Conservation (phyloP, 2,329 filamentous ascomycete species). For the Sphaceloma murrayae region DNA sequence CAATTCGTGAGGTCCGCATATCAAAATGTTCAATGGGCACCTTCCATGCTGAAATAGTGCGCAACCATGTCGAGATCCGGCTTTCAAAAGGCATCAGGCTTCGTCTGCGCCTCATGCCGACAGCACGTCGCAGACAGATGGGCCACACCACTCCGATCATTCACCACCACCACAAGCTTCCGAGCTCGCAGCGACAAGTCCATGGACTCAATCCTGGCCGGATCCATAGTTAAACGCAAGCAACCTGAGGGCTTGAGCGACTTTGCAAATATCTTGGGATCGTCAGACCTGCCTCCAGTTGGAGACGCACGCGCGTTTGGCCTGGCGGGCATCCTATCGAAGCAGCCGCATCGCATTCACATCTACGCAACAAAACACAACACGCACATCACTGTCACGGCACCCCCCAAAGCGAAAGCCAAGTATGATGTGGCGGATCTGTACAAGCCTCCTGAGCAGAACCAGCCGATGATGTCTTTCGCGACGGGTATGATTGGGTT, state of each 20-base stretch:
- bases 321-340: not conserved
- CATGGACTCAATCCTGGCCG: not conserved
- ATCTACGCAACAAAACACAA: conserved; percentile 87
- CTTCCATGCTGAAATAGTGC: not conserved
- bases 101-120: conserved; percentile 33
- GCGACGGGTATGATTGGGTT: conserved; percentile 88
- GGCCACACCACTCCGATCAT: not conserved
- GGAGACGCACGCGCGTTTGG: not conserved
- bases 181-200: not conserved
- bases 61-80: conserved; percentile 2
- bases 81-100: conserved; percentile 22
- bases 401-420: conserved; percentile 51
- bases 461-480: conserved; percentile 55
- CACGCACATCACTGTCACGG: conserved; percentile 82
- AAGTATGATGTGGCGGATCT: conserved; percentile 42
- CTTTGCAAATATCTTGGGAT: not conserved
- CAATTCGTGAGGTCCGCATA: not conserved
- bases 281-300: not conserved
- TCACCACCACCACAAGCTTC: not conserved
- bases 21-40: conserved; percentile 12
- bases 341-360: conserved; percentile 67
- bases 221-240: not conserved
- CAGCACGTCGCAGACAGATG: conserved; percentile 16
- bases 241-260: not conserved
- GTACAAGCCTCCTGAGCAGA: conserved; percentile 15